Percentiles rank a stretch among this genome's conserved stretches.
phyloP scores from a whole-genome alignment of 2,329 filamentous ascomycete genomes.

The Exophiala lecanii-corni region DNA sequence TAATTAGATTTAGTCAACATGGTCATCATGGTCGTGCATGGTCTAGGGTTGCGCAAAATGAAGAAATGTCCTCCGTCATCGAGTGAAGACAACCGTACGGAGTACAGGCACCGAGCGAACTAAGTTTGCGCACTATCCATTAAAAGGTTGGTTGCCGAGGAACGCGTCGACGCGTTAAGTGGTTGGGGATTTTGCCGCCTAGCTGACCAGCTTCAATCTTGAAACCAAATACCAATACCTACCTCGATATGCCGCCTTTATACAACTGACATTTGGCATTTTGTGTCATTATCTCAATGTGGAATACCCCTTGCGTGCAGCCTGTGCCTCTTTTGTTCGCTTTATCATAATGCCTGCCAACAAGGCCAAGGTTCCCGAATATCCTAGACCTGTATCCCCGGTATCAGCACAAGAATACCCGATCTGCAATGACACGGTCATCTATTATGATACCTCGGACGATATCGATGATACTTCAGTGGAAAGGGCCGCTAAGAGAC shows the following conservation, averaged over 20 bases:
- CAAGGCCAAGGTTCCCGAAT: constrained; percentile 16
- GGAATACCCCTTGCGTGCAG: neutral
- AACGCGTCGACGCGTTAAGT: constrained; percentile 1
- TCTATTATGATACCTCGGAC: constrained; percentile 14
- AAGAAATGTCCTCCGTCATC: too few species aligned
- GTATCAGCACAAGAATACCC: constrained; percentile 20
- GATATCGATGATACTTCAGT: constrained; percentile 6
- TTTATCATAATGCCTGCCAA: constrained; percentile 6
- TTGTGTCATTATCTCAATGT: neutral
- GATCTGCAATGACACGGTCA: constrained; percentile 18
- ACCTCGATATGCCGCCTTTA: neutral
- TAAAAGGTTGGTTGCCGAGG: neutral
- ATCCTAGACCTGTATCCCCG: constrained; percentile 22
- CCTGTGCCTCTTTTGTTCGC: neutral
- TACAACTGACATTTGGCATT: neutral
- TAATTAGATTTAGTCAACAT: too few species aligned
- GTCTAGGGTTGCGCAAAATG: too few species aligned
- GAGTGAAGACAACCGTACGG: too few species aligned
- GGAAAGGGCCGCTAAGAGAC: constrained; percentile 34
- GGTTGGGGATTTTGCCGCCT: neutral
- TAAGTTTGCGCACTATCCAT: too few species aligned
- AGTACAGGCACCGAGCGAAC: too few species aligned
- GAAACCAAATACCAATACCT: neutral
- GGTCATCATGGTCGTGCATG: too few species aligned
- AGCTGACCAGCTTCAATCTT: neutral